Evolutionary conservation across 129 eudicot species (phyloP).

Genomic region (Flaveria bidentis): DNA sequence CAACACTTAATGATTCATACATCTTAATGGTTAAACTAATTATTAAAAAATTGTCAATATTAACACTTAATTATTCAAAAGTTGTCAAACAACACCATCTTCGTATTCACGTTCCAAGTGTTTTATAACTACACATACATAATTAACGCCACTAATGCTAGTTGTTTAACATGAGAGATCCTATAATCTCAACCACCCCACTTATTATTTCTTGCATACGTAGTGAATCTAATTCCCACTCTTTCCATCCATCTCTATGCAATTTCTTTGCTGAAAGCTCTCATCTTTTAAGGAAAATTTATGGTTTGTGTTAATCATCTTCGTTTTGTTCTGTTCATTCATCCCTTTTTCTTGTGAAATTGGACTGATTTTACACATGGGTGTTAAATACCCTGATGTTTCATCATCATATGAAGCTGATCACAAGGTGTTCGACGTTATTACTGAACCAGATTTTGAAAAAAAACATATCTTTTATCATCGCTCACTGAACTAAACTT

Average conservation of each 20-base stretch:
- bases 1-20: no score
- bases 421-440: slow-evolving; percentile 23
- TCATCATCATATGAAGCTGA: slow-evolving; percentile 16
- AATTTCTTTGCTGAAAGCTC: no score
- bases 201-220: no score
- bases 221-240: not conserved
- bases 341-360: not conserved
- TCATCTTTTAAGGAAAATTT: not conserved
- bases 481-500: not conserved
- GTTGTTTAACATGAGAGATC: no score
- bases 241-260: not conserved
- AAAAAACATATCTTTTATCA: not conserved
- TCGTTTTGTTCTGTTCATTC: not conserved
- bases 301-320: not conserved
- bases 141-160: no score
- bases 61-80: no score
- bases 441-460: slow-evolving; percentile 16
- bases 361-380: slow-evolving; percentile 7
- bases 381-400: slow-evolving; percentile 9
- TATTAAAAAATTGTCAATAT: no score
- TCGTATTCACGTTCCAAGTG: no score
- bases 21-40: no score
- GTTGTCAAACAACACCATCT: no score
- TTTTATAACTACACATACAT: no score
- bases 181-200: not conserved